Evolutionary conservation across 2,329 filamentous ascomycete genomes (phyloP).

Genomic region (Cladorrhinum sp.): DNA sequence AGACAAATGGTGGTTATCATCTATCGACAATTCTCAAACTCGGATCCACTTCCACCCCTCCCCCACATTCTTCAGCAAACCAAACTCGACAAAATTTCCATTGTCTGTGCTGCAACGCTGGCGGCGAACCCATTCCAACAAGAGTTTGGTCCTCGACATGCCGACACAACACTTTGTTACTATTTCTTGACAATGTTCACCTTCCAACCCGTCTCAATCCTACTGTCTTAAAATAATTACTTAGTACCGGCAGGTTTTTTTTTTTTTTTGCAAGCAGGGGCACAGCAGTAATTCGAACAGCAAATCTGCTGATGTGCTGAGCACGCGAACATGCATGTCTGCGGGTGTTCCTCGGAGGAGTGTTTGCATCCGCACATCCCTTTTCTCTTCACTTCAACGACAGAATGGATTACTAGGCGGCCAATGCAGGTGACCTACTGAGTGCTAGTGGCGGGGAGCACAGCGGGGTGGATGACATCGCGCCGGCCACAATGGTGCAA

Average conservation of each 20-base stretch:
- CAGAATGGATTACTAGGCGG: neutral
- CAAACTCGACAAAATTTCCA: neutral
- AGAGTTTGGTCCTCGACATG: slow-evolving; percentile 22
- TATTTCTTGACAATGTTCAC: slow-evolving; percentile 13
- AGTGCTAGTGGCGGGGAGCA: neutral
- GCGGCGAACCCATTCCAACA: slow-evolving; percentile 11
- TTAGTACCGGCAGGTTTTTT: neutral
- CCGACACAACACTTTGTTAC: slow-evolving; percentile 18
- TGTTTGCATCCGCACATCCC: neutral
- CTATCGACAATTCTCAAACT: neutral
- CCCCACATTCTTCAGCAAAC: slow-evolving; percentile 18
- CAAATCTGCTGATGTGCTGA: neutral
- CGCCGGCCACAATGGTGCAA: neutral
- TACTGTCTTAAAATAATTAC: neutral
- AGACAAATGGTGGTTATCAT: neutral
- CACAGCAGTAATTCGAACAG: neutral
- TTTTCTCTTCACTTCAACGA: neutral
- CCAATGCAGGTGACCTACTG: neutral
- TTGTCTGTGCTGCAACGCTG: slow-evolving; percentile 7
- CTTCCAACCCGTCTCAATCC: neutral
- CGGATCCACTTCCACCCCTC: slow-evolving; percentile 11
- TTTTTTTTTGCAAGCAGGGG: no score
- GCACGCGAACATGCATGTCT: neutral
- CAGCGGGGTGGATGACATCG: slow-evolving; percentile 6
- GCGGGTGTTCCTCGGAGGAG: neutral